Percentiles rank a stretch among this genome's conserved stretches.
Conservation (phyloP, 768 basidiomycete genomes). For the Neoboletus brunneissimus region DNA sequence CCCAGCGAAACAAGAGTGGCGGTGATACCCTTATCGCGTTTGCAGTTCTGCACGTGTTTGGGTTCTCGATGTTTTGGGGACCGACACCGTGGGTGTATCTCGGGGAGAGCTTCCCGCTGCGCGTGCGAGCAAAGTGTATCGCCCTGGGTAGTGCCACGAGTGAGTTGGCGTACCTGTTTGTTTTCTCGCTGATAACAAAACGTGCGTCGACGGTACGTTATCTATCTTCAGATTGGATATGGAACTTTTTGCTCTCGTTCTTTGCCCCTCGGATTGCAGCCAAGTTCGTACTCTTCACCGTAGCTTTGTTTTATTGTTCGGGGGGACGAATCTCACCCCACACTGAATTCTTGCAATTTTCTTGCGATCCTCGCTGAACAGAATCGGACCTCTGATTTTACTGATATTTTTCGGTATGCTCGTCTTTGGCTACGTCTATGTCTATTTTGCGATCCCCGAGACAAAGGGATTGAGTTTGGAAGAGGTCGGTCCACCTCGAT, state of each 20-base stretch:
- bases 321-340: not conserved
- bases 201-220: not conserved
- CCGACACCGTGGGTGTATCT: conserved; percentile 74
- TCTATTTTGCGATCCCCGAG: conserved; percentile 79
- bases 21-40: conserved; percentile 64
- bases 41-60: conserved; percentile 70
- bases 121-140: conserved; percentile 72
- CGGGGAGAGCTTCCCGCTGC: conserved; percentile 79
- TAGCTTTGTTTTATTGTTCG: not conserved
- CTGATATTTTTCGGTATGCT: conserved; percentile 78
- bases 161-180: conserved; percentile 14
- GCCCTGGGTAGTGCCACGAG: conserved; percentile 64
- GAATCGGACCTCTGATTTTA: conserved; percentile 73
- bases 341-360: not conserved
- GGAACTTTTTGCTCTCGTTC: conserved; percentile 74
- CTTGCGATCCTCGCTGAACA: conserved; percentile 10
- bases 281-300: conserved; percentile 32
- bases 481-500: conserved; percentile 43
- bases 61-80: conserved; percentile 74
- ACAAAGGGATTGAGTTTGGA: conserved; percentile 74
- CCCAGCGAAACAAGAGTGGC: conserved; percentile 48
- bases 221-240: conserved; percentile 49
- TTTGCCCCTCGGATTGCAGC: conserved; percentile 66
- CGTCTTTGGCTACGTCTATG: conserved; percentile 66
- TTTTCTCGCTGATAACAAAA: not conserved